Percentiles rank a stretch among this genome's conserved stretches.
These are phyloP conservation scores for Plectosphaerella plurivora DNA, from an alignment of 2,329 filamentous ascomycete genomes.

Conservation along the genomic window DNA sequence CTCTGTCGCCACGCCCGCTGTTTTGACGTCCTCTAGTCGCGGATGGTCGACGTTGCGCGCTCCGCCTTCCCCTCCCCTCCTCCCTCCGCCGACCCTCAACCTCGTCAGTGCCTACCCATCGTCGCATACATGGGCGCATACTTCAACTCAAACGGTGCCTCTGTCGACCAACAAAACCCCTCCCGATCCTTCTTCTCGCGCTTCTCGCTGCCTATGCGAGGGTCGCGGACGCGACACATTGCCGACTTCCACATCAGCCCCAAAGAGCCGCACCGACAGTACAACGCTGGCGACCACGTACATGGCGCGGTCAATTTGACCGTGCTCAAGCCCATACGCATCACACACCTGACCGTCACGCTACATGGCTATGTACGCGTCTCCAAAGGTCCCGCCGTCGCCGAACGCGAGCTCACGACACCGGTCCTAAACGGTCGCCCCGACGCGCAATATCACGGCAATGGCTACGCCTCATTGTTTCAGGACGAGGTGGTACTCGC, in stretches of 20 bases:
- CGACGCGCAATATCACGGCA: constrained; percentile 59
- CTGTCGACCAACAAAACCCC: constrained; percentile 33
- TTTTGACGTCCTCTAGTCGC: too few relatives aligned
- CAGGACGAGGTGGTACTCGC: constrained; percentile 78
- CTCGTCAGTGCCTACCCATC: constrained; percentile 3
- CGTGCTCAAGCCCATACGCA: constrained; percentile 67
- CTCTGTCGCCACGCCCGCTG: too few relatives aligned
- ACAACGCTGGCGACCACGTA: constrained; percentile 70
- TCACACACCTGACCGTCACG: constrained; percentile 76
- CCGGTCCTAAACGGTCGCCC: constrained; percentile 32
- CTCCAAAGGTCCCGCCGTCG: constrained; percentile 62
- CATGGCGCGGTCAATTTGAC: constrained; percentile 68
- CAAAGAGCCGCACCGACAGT: constrained; percentile 73
- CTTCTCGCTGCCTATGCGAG: constrained; percentile 45
- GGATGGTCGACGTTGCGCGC: constrained; percentile 1
- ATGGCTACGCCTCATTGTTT: constrained; percentile 76
- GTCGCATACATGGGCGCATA: constrained; percentile 38
- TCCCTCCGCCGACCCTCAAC: neutral
- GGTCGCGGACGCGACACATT: constrained; percentile 55
- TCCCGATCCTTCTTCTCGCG: constrained; percentile 48
- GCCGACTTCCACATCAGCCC: constrained; percentile 75
- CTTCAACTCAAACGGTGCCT: constrained; percentile 31
- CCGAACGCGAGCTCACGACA: constrained; percentile 43
- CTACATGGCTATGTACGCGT: constrained; percentile 77
- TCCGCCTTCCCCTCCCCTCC: constrained; percentile 12